These are phyloP conservation scores for Mycena belliarum DNA, from an alignment of 768 basidiomycete genomes.

Conservation along the genomic window DNA sequence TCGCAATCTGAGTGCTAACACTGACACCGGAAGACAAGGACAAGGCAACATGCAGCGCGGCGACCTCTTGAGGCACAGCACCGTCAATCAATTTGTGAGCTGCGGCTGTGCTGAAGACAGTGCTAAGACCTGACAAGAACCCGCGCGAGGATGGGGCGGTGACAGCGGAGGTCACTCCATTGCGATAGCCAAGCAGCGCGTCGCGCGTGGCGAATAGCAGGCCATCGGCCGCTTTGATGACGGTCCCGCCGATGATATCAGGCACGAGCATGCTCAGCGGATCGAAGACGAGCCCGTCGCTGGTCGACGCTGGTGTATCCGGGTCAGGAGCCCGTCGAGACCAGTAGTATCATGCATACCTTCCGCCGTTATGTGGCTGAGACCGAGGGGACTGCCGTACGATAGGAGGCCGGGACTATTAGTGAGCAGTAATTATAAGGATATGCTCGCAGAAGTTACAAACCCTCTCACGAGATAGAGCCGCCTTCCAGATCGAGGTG, in stretches of 20 bases:
- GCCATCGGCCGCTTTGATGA: slow-evolving; percentile 66
- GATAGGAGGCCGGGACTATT: slow-evolving; percentile 12
- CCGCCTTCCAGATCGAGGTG: slow-evolving; percentile 18
- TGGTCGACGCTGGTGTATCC: slow-evolving; percentile 61
- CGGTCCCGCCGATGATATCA: slow-evolving; percentile 37
- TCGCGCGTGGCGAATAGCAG: slow-evolving; percentile 43
- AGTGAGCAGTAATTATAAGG: background rate
- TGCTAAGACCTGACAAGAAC: slow-evolving; percentile 64
- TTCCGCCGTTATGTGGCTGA: slow-evolving; percentile 45
- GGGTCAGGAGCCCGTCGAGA: slow-evolving; percentile 59
- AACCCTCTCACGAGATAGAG: slow-evolving; percentile 11
- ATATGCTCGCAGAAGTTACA: background rate
- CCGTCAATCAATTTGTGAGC: slow-evolving; percentile 57
- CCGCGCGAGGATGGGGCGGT: slow-evolving; percentile 56
- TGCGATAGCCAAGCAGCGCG: slow-evolving; percentile 53
- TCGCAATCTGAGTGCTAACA: slow-evolving; percentile 64
- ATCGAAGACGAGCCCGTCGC: slow-evolving; percentile 63
- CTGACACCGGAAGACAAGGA: slow-evolving; percentile 42
- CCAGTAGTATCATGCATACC: slow-evolving; percentile 31
- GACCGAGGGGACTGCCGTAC: slow-evolving; percentile 19
- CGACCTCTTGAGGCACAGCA: slow-evolving; percentile 64
- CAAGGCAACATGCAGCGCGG: slow-evolving; percentile 63
- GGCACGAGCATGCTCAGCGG: slow-evolving; percentile 34
- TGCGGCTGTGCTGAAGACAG: slow-evolving; percentile 61
- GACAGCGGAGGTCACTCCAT: slow-evolving; percentile 72